Percentiles rank a stretch among this genome's conserved stretches.
Evolutionary conservation across 768 basidiomycete species (phyloP).

Genomic region (Serendipita sp.): DNA sequence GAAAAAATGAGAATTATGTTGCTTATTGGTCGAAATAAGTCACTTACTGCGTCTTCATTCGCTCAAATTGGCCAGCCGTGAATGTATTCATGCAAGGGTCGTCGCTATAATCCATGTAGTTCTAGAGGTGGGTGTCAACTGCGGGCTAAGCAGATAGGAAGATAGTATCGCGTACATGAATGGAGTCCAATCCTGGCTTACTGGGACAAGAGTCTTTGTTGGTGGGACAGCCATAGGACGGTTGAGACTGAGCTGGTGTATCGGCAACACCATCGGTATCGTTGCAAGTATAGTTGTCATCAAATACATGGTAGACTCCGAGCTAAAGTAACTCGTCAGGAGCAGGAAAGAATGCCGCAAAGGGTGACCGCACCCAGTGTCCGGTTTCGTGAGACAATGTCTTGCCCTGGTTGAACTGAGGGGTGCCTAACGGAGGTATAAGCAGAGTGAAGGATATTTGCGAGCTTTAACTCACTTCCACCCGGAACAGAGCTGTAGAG

Average conservation of each 20-base stretch:
- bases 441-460: background rate
- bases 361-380: constrained; percentile 13
- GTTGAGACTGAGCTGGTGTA: background rate
- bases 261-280: background rate
- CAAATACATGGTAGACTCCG: background rate
- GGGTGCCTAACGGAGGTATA: background rate
- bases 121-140: background rate
- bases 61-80: constrained; percentile 17
- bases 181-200: background rate
- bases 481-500: constrained; percentile 6
- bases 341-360: background rate
- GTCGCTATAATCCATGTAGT: constrained; percentile 21
- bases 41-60: constrained; percentile 11
- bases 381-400: constrained; percentile 13
- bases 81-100: constrained; percentile 18
- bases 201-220: background rate
- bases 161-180: background rate
- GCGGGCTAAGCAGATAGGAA: background rate
- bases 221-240: background rate
- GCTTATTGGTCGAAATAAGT: background rate
- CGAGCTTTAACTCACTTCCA: background rate
- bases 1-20: background rate
- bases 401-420: background rate
- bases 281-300: background rate
- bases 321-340: background rate